Base-by-base conservation (phyloP, 208 protist genomes). In the Trypanosoma mega region DNA sequence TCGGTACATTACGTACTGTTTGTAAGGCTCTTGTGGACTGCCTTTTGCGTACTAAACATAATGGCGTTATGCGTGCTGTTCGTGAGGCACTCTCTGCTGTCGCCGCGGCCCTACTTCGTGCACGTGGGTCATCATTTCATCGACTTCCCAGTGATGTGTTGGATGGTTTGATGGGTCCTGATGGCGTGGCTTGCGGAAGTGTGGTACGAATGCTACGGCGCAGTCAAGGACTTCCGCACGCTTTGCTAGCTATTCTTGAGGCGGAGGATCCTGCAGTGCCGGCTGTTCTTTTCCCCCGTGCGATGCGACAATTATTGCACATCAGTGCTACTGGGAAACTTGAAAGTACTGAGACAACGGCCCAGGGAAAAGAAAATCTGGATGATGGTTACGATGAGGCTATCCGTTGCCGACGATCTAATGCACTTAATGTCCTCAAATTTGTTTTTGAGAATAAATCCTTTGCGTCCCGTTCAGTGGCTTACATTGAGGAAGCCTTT, bases 381-480 rank as follows among this genome's bases (percentile, higher is more conserved):
- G n/a, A 34, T 16, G 21, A 36, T 29, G 26, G 18, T 8, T 24
- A 16, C 36, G 53, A 53, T 0, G 74, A 79, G 9, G 68, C 85
- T 21, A 46, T 43, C 14, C 71, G 70, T 24, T 86, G 85, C 30
- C 88, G 91, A 58, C 83, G 80, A 46, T 90, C 88, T 3, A 96
- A 97, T 57, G 87, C 87, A 12, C 63, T 97, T 12, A 96, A 97
- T 68, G 91, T 97, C 24, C 58, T 97, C 39, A 94, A 94, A 69
- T 96, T 95, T 68, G 75, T 97, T 30, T 95, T 96, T 66, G 90
- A 96, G 50, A 83, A 96, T 60, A 93, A 83, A 44, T 31, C 69
- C 9, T 82, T 96, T 47, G 71, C 81, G 1, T 82, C 87, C 14
- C 74, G 83, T 41, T 58, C 75, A 1, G 67, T 92, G 11, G 67